Evolutionary conservation across 495 filamentous ascomycete species (phyloP), one percentile per base, ranked within the genome.

Genomic region (Penicillium cosmopolitanum): DNA sequence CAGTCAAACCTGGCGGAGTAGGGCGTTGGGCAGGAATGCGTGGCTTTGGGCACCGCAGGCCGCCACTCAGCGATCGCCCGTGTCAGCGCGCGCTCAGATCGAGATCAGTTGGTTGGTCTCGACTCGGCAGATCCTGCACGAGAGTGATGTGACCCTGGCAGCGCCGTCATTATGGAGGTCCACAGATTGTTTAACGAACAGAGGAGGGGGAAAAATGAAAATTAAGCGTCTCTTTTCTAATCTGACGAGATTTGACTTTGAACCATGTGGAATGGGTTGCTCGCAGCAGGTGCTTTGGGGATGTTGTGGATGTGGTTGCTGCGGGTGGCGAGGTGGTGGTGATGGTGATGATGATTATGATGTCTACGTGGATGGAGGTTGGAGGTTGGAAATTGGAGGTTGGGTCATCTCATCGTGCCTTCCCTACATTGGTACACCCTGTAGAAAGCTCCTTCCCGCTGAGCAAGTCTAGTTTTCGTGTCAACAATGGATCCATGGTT

Each of bases 11-110:
- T 56, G 52, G 42, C 33, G 50, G 48, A 23, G 55, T 55, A 55
- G 61, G 57, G 59, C 57, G 76, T 78, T 78, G 76, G 76, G 76
- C 76, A 77, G 51, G 53, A 72, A 78, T 78, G 73, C 68, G 71
- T 76, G 74, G 63, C 55, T 61, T 78, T 78, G 73, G 74, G 74
- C 75, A 76, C 43, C 53, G 35, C 55, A 55, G 44, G 53, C 50
- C 55, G 56, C 62, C 67, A 64, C 62, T 67, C 65, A 61, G 53
- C 53, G 55, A 50, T 46, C 57, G 60, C 50, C 53, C 55, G 34
- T 61, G 67, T 67, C 67, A 65, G 61, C 61, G 46, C 61, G 46
- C 31, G 56, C 53, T 57, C 55, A 48, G 56, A 63, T 58, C 57
- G 53, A 64, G 64, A 60, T 57, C 63, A 52, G 58, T 55, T 23